Evolutionary conservation across 768 basidiomycete genomes (phyloP).

Genomic region (Mrakia hoshinonis): DNA sequence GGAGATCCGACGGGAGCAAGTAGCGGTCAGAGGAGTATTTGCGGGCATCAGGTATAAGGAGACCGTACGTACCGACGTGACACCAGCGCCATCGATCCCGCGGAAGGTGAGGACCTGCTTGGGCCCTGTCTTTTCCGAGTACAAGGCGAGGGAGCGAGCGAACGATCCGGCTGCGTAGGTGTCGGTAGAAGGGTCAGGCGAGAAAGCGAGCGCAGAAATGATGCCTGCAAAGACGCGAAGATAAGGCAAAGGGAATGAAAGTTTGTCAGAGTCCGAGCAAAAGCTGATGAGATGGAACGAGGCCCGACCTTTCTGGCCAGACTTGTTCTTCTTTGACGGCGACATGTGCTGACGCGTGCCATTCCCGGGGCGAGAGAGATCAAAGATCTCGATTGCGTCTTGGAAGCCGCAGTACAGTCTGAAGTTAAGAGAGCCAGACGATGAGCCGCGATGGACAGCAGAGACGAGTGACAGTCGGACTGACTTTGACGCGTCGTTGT

Average conservation of each 20-base stretch:
- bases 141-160: conserved; percentile 40
- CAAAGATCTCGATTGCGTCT: conserved; percentile 76
- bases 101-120: conserved; percentile 55
- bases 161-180: conserved; percentile 75
- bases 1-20: neutral
- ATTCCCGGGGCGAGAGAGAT: conserved; percentile 62
- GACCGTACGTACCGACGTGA: conserved; percentile 39
- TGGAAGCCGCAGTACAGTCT: conserved; percentile 84
- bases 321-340: conserved; percentile 65
- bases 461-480: conserved; percentile 27
- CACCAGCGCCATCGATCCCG: conserved; percentile 42
- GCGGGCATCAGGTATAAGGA: conserved; percentile 32
- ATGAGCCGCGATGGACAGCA: neutral
- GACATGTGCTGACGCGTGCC: conserved; percentile 63
- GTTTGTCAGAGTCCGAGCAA: neutral
- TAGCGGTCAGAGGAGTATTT: neutral
- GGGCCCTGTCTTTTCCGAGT: conserved; percentile 50
- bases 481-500: conserved; percentile 57
- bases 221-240: conserved; percentile 56
- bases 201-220: conserved; percentile 73
- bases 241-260: neutral
- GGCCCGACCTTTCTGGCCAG: conserved; percentile 70
- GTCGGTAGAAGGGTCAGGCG: conserved; percentile 48
- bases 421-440: neutral
- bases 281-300: neutral